Evolutionary conservation across 257 asterid genomes (phyloP).

Genomic region (Nicotiana obtusifolia): DNA sequence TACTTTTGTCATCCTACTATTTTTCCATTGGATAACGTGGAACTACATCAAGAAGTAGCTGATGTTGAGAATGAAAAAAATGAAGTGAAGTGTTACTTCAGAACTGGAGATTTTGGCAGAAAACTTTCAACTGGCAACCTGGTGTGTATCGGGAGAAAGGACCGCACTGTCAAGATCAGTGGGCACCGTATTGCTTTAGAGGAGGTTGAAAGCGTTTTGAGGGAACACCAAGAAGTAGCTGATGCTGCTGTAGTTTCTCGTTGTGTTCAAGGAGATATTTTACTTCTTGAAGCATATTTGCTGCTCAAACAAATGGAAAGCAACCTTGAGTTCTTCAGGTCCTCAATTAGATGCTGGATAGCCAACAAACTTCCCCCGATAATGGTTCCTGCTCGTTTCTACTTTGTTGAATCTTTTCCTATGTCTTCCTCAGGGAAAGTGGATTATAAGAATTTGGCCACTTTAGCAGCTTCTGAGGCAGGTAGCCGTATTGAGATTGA

Average conservation of each 20-base stretch:
- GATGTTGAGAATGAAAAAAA: constrained; percentile 3
- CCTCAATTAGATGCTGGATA: constrained; percentile 59
- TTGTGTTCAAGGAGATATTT: constrained; percentile 44
- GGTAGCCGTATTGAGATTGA: constrained; percentile 21
- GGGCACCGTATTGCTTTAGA: constrained; percentile 87
- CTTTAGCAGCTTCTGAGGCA: constrained; percentile 31
- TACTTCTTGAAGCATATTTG: constrained; percentile 70
- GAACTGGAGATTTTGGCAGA: constrained; percentile 85
- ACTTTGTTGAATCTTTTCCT: constrained; percentile 56
- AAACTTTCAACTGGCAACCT: constrained; percentile 78
- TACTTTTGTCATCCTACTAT: constrained; percentile 59
- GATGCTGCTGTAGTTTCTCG: constrained; percentile 77
- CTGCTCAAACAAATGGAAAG: constrained; percentile 35
- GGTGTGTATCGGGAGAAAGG: constrained; percentile 78
- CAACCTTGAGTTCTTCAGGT: constrained; percentile 35
- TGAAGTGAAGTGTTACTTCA: constrained; percentile 38
- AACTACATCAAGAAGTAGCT: constrained; percentile 22
- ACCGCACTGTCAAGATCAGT: constrained; percentile 68
- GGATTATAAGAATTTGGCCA: constrained; percentile 57
- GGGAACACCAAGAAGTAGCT: constrained; percentile 58
- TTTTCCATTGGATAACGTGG: constrained; percentile 36
- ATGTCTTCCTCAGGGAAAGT: constrained; percentile 82
- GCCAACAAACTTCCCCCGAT: constrained; percentile 53
- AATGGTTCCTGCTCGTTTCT: constrained; percentile 59
- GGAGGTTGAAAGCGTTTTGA: constrained; percentile 67